Evolutionary conservation across 306 rosid genomes (phyloP).

Genomic region (Citrullus mucosospermus): DNA sequence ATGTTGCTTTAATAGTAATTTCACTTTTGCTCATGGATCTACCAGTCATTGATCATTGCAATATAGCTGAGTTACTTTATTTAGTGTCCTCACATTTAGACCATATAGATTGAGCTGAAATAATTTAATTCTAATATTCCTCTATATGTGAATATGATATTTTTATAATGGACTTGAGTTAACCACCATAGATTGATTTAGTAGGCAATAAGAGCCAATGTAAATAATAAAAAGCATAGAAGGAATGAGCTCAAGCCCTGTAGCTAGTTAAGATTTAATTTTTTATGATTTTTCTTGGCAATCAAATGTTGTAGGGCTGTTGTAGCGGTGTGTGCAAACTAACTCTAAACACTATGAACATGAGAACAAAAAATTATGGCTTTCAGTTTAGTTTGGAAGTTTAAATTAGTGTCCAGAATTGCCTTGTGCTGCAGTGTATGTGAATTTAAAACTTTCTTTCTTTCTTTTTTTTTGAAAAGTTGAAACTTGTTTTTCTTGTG

Average conservation of each 20-base stretch:
- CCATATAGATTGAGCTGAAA: not conserved
- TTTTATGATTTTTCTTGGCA: not conserved
- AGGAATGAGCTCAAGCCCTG: not conserved
- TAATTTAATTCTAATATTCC: not conserved
- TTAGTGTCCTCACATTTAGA: not conserved
- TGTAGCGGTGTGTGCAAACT: not conserved
- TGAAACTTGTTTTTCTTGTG: not conserved
- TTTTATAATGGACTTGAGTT: not conserved
- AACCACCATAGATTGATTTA: not conserved
- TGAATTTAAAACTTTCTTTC: not conserved
- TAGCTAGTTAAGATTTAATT: not conserved
- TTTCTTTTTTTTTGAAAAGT: too few species aligned
- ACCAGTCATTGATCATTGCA: constrained; percentile 2
- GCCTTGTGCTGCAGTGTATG: not conserved
- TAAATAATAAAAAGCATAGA: not conserved
- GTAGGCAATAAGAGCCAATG: not conserved
- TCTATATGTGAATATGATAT: not conserved
- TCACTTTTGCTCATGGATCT: constrained; percentile 2
- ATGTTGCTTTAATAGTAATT: constrained; percentile 18
- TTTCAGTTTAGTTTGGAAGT: not conserved
- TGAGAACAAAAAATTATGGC: not conserved
- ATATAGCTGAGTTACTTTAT: not conserved
- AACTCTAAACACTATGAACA: not conserved
- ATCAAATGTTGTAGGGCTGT: not conserved
- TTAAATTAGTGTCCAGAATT: not conserved